Base-by-base conservation (phyloP, 2,329 filamentous ascomycete species). In the Aspergillus brasiliensis region DNA sequence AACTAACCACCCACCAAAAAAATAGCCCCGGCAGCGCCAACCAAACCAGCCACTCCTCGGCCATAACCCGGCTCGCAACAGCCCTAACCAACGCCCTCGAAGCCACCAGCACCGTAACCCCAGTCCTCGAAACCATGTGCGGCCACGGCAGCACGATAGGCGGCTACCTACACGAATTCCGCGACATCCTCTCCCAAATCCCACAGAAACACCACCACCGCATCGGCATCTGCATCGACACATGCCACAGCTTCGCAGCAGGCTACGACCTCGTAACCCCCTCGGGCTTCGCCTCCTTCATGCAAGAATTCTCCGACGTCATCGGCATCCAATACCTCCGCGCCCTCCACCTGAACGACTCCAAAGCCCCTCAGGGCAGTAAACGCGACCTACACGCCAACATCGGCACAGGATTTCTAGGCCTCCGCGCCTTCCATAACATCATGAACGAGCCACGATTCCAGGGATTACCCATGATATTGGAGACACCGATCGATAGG, bases 121-220 rank as follows among this genome's bases (percentile, higher is more conserved):
- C 93, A 0, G 84, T 98, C 0, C 81, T 99, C 3, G 95, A 99
- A 78, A 98, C 96, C 62, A 98, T 98, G 93, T 95, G 94, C 1
- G 91, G 92, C 3, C 85, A 86, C 57, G 93, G 93, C 54, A 97
- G 95, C 69, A 88, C 96, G 4, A 87, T 99, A 54, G 95, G 95
- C 28, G 88, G 87, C 15, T 88, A 84, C 1, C 96, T 97, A 73
- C 88, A 93, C 73, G 94, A 99, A 69, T 83, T 99, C 49, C 84
- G 89, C 11, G 90, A 92, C 69, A 91, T 97, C 64, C 96, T 99
- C 67, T 84, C 84, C 13, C 82, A 87, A 8, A 86, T 98, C 23
- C 77, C 78, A 0, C 64, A 74, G n/a, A 84, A 92, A 21, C 87
- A 96, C 74, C 96, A 97, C 78, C 75, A 81, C 46, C 87, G 95